Base-by-base conservation (phyloP, 768 basidiomycete genomes). In the Xerocomellus intermedius region DNA sequence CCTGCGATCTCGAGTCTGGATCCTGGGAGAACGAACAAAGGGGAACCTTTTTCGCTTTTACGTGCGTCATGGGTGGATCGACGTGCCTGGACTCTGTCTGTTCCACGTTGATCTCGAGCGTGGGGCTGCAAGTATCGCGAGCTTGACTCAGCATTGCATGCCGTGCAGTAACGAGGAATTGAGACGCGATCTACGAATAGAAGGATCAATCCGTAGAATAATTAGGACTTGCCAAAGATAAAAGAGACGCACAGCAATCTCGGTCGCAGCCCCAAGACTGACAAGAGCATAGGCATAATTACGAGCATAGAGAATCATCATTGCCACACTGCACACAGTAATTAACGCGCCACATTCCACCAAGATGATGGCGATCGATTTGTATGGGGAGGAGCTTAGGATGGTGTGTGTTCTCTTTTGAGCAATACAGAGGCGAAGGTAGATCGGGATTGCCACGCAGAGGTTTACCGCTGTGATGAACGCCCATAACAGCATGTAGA, bases 311-410 rank as follows among this genome's bases (percentile, higher is more conserved):
- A 66, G 41, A 9, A 60, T 21, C 32, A 48, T 39, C 58, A 64
- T 61, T 8, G 21, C 19, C n/a, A 55, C 8, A 5, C 50, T 50
- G 21, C 44, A 51, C 8, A 35, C 14, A 1, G 56, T 57, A 2
- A 64, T 43, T 30, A 67, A 39, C 1, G 58, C 46, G 13, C 61
- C 53, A 5, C 61, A 69, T 48, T 67, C 66, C 5, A 67, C 50
- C 16, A 58, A 7, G 47, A 67, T 41, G 39, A 67, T 47, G 26
- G 37, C 50, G 38, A 46, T n/a, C n/a, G 61, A 56, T 45, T 49
- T 61, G 46, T 47, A 46, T 12, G 48, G 56, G 10, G 49, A 60
- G 3, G n/a, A 14, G 32, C 58, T 52, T 0, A 59, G 47, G 8
- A 57, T 10, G 22, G 22, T 2, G 12, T 48, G 54, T 5, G 50